A percentile compares a stretch with the other conserved stretches of the same genome.
phyloP scores from a whole-genome alignment of 768 basidiomycete genomes.

The Kwoniella newhampshirensis region DNA sequence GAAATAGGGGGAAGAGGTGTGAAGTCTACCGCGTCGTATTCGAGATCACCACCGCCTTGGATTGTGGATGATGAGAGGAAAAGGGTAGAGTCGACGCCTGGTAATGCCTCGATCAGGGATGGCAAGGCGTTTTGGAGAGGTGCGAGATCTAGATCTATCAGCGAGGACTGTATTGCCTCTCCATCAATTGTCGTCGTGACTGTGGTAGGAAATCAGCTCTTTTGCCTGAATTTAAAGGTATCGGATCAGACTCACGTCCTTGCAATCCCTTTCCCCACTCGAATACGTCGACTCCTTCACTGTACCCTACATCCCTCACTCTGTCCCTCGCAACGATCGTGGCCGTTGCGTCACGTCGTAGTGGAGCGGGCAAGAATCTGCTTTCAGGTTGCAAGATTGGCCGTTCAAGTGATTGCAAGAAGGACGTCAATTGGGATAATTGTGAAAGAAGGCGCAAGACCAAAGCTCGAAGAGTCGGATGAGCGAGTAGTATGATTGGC shows the following conservation, averaged over 20 bases:
- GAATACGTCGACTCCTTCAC: conserved; percentile 29
- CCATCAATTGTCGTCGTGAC: conserved; percentile 1
- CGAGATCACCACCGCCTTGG: too few species aligned
- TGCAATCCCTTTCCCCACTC: conserved; percentile 35
- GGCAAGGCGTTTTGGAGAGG: conserved; percentile 4
- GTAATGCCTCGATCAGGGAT: conserved; percentile 12
- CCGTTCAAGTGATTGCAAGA: conserved; percentile 22
- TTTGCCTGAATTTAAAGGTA: not conserved
- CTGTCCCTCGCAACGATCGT: conserved; percentile 34
- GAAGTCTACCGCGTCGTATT: conserved; percentile 32
- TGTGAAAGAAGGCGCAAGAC: conserved; percentile 23
- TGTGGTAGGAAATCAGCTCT: conserved; percentile 9
- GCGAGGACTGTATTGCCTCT: not conserved
- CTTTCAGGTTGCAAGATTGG: conserved; percentile 33
- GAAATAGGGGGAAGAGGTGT: conserved; percentile 4
- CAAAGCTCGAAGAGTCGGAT: conserved; percentile 10
- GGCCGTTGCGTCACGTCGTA: conserved; percentile 25
- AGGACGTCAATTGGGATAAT: conserved; percentile 19
- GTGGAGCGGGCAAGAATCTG: conserved; percentile 9
- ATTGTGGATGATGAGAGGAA: too few species aligned
- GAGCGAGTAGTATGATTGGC: conserved; percentile 7
- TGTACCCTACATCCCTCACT: conserved; percentile 16
- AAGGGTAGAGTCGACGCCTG: conserved; percentile 28
- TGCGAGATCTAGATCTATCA: conserved; percentile 13
- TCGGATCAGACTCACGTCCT: conserved; percentile 5